phyloP scores from a whole-genome alignment of 1,139 yeast genomes.

The Suzukiozyma palmioleophila region DNA sequence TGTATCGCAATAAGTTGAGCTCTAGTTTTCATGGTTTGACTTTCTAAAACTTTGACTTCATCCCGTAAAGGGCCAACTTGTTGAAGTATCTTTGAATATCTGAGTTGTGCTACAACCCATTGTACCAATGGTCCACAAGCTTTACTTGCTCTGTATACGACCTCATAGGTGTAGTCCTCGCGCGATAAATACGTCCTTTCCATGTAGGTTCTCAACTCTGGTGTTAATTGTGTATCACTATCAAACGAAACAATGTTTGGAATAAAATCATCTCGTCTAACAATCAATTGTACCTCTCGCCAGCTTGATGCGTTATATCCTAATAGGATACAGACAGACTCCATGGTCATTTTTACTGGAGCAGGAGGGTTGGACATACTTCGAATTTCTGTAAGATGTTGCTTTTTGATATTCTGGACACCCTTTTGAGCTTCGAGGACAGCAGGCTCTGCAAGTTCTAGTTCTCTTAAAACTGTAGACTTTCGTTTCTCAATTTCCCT shows the following conservation, averaged over 20 bases:
- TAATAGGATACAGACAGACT: conserved; percentile 77
- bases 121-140: conserved; percentile 91
- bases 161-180: conserved; percentile 63
- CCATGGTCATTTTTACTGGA: conserved; percentile 80
- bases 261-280: conserved; percentile 85
- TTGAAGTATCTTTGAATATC: conserved; percentile 64
- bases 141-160: conserved; percentile 85
- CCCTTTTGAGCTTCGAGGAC: conserved; percentile 80
- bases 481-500: conserved; percentile 54
- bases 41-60: conserved; percentile 61
- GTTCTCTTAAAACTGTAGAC: conserved; percentile 53
- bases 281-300: conserved; percentile 81
- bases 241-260: conserved; percentile 75
- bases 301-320: conserved; percentile 70
- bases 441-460: conserved; percentile 79
- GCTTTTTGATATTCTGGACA: conserved; percentile 87
- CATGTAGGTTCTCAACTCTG: conserved; percentile 52
- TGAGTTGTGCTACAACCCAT: conserved; percentile 88
- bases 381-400: conserved; percentile 83
- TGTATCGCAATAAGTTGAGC: conserved; percentile 72
- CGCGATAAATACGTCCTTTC: conserved; percentile 56
- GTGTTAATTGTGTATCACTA: conserved; percentile 54
- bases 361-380: conserved; percentile 92
- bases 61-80: conserved; percentile 69
- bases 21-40: conserved; percentile 55